Evolutionary conservation across 2,329 filamentous ascomycete species (phyloP).

Genomic region (Ilyonectria sp.): DNA sequence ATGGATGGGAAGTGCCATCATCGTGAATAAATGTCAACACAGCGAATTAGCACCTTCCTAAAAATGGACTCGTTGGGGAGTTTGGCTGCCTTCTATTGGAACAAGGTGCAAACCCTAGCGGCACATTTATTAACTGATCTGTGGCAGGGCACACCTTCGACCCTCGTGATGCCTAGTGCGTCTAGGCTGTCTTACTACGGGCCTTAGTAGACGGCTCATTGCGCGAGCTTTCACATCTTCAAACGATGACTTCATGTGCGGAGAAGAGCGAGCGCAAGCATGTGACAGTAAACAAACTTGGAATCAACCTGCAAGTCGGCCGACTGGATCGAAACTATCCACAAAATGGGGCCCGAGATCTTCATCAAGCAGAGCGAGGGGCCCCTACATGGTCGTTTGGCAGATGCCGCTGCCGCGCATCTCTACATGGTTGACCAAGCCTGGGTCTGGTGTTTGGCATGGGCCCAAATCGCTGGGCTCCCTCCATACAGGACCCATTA

Average conservation of each 20-base stretch:
- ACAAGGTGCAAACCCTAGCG: not conserved
- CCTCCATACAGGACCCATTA: slow-evolving; percentile 11
- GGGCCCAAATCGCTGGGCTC: slow-evolving; percentile 16
- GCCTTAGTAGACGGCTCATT: not conserved
- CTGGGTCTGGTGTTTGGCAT: slow-evolving; percentile 12
- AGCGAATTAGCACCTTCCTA: slow-evolving; percentile 1
- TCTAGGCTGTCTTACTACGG: not conserved
- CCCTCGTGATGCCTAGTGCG: not conserved
- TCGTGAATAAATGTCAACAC: not conserved
- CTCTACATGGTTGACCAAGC: slow-evolving; percentile 8
- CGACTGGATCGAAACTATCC: not conserved
- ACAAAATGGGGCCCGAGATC: not conserved
- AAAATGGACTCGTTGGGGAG: not conserved
- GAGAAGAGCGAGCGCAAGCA: not conserved
- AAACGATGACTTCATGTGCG: not conserved
- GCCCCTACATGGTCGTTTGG: not conserved
- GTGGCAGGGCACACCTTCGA: not conserved
- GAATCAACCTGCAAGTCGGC: not conserved
- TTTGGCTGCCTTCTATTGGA: not conserved
- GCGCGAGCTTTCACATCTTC: not conserved
- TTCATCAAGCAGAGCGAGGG: not conserved
- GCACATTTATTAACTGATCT: not conserved
- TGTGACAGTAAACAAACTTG: not conserved
- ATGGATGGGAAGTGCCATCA: slow-evolving; percentile 18
- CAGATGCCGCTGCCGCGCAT: not conserved